Percentiles rank a stretch among this genome's conserved stretches.
Conservation (phyloP, 805 yeast species). For the Starmerella sp. region DNA sequence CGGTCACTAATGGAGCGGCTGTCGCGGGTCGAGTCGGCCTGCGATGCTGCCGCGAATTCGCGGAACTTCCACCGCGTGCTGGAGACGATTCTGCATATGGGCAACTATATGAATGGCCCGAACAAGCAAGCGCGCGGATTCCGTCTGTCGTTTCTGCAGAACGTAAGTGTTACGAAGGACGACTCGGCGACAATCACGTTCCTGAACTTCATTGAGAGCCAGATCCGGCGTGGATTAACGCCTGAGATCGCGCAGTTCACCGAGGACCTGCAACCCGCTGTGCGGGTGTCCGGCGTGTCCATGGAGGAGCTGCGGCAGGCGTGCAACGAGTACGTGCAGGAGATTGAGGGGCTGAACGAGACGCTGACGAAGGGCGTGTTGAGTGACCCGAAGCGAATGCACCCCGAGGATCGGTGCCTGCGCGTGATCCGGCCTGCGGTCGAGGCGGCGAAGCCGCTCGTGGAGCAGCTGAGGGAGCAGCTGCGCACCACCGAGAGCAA, state of each 20-base stretch:
- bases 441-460: slow-evolving; percentile 65
- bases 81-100: slow-evolving; percentile 78
- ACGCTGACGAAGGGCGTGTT: slow-evolving; percentile 75
- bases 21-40: slow-evolving; percentile 61
- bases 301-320: slow-evolving; percentile 72
- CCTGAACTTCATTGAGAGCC: slow-evolving; percentile 81
- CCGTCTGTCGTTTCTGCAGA: slow-evolving; percentile 75
- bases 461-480: slow-evolving; percentile 52
- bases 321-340: slow-evolving; percentile 50
- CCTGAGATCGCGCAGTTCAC: slow-evolving; percentile 67
- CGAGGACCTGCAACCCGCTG: slow-evolving; percentile 54
- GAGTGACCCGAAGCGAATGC: slow-evolving; percentile 65
- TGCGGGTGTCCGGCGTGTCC: slow-evolving; percentile 57
- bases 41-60: slow-evolving; percentile 52
- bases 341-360: slow-evolving; percentile 56
- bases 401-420: slow-evolving; percentile 71
- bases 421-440: slow-evolving; percentile 50
- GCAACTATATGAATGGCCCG: slow-evolving; percentile 93
- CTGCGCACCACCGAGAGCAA: slow-evolving; percentile 50
- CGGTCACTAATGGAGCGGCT: slow-evolving; percentile 56
- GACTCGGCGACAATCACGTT: slow-evolving; percentile 78
- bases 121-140: slow-evolving; percentile 89
- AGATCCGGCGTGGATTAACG: slow-evolving; percentile 61
- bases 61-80: slow-evolving; percentile 59
- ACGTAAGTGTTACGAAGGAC: slow-evolving; percentile 84